phyloP scores from a whole-genome alignment of 2,329 filamentous ascomycete genomes.

The Diaporthe citri region DNA sequence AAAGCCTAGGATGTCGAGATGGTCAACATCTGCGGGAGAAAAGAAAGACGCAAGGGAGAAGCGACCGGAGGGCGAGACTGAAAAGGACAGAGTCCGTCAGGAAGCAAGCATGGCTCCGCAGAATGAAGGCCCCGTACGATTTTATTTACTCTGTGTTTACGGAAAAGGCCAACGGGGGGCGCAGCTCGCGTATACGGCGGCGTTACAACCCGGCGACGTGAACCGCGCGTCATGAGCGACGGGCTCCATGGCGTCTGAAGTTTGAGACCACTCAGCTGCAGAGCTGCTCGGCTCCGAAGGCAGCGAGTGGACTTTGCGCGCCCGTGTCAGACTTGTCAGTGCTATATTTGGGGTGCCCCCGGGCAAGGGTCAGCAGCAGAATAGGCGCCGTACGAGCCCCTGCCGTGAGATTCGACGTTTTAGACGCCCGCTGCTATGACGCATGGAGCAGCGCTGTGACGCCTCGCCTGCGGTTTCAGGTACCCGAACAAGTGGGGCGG shows the following conservation, averaged over 20 bases:
- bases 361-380: constrained; percentile 4
- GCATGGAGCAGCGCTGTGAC: constrained; percentile 32
- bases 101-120: background rate
- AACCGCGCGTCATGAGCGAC: constrained; percentile 25
- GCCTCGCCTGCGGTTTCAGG: constrained; percentile 24
- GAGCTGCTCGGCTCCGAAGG: constrained; percentile 15
- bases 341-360: constrained; percentile 20
- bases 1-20: constrained; percentile 18
- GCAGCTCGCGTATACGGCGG: constrained; percentile 8
- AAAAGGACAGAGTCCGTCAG: background rate
- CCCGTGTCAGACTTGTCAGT: background rate
- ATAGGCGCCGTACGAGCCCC: constrained; percentile 19
- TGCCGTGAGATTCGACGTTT: constrained; percentile 20
- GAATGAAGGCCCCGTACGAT: background rate
- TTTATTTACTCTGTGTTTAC: constrained; percentile 25
- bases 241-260: constrained; percentile 12
- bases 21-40: constrained; percentile 10
- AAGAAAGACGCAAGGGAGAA: background rate
- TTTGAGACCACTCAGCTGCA: constrained; percentile 27
- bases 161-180: background rate
- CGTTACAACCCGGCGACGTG: constrained; percentile 6
- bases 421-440: constrained; percentile 20
- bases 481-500: constrained; percentile 14
- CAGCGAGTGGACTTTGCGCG: background rate
- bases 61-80: constrained; percentile 1